These are phyloP conservation scores for Cyberlindnera nakhonratchasimensis DNA, from an alignment of 805 yeast species.

Conservation along the genomic window DNA sequence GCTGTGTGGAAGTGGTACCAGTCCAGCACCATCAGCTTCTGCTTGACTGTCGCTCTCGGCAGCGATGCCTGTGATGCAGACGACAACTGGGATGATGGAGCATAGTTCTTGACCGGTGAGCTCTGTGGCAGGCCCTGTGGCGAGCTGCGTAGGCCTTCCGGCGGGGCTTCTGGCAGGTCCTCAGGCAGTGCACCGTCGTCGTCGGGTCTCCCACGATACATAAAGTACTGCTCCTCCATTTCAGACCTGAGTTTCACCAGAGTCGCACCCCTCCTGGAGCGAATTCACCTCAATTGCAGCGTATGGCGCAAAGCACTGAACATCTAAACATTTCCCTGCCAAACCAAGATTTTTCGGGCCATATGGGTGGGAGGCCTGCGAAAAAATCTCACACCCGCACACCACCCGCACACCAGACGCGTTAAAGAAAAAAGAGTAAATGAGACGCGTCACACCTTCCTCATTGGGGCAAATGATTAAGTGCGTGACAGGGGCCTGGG, in stretches of 20 bases:
- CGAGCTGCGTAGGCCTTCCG: too few relatives aligned
- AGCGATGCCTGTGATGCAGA: slow-evolving; percentile 7
- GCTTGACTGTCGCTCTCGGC: slow-evolving; percentile 10
- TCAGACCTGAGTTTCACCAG: too few relatives aligned
- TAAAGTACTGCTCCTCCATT: not conserved
- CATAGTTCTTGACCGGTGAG: not conserved
- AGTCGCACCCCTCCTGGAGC: too few relatives aligned
- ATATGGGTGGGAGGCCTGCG: too few relatives aligned
- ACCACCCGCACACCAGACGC: slow-evolving; percentile 11
- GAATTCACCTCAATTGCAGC: too few relatives aligned
- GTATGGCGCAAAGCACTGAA: not conserved
- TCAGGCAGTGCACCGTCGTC: not conserved
- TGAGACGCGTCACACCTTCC: not conserved
- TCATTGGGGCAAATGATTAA: not conserved
- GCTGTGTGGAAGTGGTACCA: slow-evolving; percentile 34
- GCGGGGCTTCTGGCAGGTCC: not conserved
- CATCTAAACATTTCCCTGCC: slow-evolving; percentile 6
- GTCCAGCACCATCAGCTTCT: slow-evolving; percentile 12
- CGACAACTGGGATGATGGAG: slow-evolving; percentile 11
- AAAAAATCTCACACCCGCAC: not conserved
- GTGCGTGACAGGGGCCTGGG: not conserved
- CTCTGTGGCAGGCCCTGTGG: not conserved
- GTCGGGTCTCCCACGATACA: not conserved
- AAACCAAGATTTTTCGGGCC: slow-evolving; percentile 10
- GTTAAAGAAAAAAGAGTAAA: not conserved